Evolutionary conservation across 768 basidiomycete genomes (phyloP), one percentile per base, ranked within the genome.

Genomic region (Trametes villosa): DNA sequence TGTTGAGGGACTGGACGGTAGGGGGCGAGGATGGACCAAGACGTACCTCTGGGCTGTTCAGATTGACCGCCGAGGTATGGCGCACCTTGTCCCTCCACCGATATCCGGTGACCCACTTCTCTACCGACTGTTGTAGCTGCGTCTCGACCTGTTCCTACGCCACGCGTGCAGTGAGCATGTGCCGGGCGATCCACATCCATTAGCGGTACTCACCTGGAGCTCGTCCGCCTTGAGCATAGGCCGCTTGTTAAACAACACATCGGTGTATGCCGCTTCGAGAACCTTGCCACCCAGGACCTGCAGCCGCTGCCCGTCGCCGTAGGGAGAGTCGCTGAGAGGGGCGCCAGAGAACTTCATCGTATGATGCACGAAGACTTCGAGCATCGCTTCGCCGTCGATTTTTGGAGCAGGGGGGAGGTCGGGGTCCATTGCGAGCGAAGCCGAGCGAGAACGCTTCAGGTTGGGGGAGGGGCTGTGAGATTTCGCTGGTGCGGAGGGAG

Each of bases 351-450:
- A 79, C 51, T 83, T 79, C 50, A 91, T 77, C 20, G 88, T 88
- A 66, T 74, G 79, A 69, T 92, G 89, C 13, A 87, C 89, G 66
- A 83, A 90, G 53, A 89, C 85, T 65, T 88, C 83, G 53, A 91
- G 80, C 64, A 86, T 75, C 36, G 84, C 74, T 51, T 87, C 83
- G 57, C 78, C 79, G 30, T 77, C 76, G 58, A 83, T 75, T 69
- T 76, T 78, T 45, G 84, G 88, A 83, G 70, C 24, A 75, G 75
- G 50, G 80, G 74, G 67, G 57, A 71, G 81, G 79, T 55, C 74
- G 66, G 70, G 30, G 48, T 53, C 59, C 61, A 67, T 60, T 41
- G 65, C 50, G 53, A 52, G 46, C 13, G 69, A 58, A 24, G 68
- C 46, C 53, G 75, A 72, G 59, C 73, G 74, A 53, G 75, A 72